Base-by-base conservation (phyloP, 2,329 filamentous ascomycete genomes). In the Waltergamsia citrina region DNA sequence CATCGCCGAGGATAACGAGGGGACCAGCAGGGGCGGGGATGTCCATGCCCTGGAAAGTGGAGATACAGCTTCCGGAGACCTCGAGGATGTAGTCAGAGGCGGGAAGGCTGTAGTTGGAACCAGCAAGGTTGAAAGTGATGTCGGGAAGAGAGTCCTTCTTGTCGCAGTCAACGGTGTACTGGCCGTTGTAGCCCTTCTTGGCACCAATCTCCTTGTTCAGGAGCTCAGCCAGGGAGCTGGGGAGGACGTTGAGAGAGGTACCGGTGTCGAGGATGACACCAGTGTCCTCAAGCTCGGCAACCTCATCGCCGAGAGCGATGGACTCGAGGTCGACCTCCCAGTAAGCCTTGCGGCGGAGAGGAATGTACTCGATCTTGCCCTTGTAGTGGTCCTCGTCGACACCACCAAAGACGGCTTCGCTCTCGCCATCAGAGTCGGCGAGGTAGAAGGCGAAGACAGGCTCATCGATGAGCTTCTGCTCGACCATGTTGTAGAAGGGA, bases 281-380 rank as follows among this genome's bases (percentile, higher is more conserved):
- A 38, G 87, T 95, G 71, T 85, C 78, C 45, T 96, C 90, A 44
- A 96, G 79, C 60, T 94, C 83, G 41, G 88, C 88, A 45, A 77
- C 80, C 54, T 84, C 76, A 34, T 88, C 74, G 49, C 92, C 93
- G 44, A 95, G 86, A 36, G 82, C 78, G 64, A 98, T 92, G 43
- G 86, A 73, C 52, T 96, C 81, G 41, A 98, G 79, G 52, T 96
- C 88, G 36, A 98, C 90, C 74, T 98, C 92, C 92, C 92, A 98
- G 76, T 98, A 98, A 32, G 92, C 92, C 81, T 96, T 96, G 59
- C 92, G 85, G 61, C 92, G 85, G 48, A 98, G 77, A 36, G 92
- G 92, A 47, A 98, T 86, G 61, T 87, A 93, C 57, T 80, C 85
- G 51, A 98, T 74, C 62, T 96, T 81, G 53, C 92, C 92, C 25